These are phyloP conservation scores for Rickenella mellea DNA, from an alignment of 768 basidiomycete species.

Conservation along the genomic window DNA sequence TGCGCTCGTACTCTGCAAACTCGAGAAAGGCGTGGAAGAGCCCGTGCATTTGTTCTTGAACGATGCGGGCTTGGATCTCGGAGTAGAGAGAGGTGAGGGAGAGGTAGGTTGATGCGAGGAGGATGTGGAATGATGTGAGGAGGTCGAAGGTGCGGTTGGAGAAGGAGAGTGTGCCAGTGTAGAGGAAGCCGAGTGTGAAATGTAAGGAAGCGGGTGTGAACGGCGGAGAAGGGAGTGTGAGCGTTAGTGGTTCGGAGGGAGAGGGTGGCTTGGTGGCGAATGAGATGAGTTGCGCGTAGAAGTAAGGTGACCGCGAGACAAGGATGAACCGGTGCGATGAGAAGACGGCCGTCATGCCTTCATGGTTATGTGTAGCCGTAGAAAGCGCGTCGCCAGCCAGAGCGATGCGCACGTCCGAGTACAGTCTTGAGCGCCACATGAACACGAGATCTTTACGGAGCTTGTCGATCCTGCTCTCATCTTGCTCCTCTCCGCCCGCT, in stretches of 20 bases:
- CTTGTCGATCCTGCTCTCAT: slow-evolving; percentile 64
- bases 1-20: slow-evolving; percentile 68
- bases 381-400: slow-evolving; percentile 64
- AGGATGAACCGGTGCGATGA: slow-evolving; percentile 91
- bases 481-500: slow-evolving; percentile 32
- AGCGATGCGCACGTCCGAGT: slow-evolving; percentile 82
- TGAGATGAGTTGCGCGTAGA: slow-evolving; percentile 66
- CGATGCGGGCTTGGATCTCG: slow-evolving; percentile 77
- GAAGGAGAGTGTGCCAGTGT: slow-evolving; percentile 89
- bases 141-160: slow-evolving; percentile 91
- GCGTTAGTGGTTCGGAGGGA: slow-evolving; percentile 38
- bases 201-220: slow-evolving; percentile 93
- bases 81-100: slow-evolving; percentile 59
- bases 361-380: slow-evolving; percentile 33
- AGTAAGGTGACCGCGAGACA: slow-evolving; percentile 82
- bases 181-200: slow-evolving; percentile 90
- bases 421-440: slow-evolving; percentile 94
- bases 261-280: slow-evolving; percentile 37
- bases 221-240: slow-evolving; percentile 81
- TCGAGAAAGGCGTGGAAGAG: slow-evolving; percentile 78
- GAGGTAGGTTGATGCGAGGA: slow-evolving; percentile 77
- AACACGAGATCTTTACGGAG: slow-evolving; percentile 88
- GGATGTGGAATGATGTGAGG: slow-evolving; percentile 82
- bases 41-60: slow-evolving; percentile 85
- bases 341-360: slow-evolving; percentile 73